Evolutionary conservation across 441 rosid genomes (phyloP), one percentile per base, ranked within the genome.

Genomic region (Macaranga tanarius): DNA sequence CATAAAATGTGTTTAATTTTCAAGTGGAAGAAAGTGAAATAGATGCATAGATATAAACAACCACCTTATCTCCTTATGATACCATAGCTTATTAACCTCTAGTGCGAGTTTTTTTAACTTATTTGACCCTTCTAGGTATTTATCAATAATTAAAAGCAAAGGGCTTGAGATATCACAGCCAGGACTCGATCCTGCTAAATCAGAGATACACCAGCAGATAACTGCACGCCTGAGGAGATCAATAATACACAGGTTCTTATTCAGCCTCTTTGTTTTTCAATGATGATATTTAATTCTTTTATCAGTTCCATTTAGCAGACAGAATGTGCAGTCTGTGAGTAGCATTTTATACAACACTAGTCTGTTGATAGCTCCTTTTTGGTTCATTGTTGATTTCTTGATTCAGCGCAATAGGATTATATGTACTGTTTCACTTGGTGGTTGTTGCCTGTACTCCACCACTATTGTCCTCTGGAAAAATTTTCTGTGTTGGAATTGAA

Each of bases 151-250:
- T 52, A 65, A 80, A 75, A 78, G 52, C 16, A 85, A 88, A 76
- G 85, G 87, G 47, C 90, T 89, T 45, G 88, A 89, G 79, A 86
- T 89, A 85, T 89, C 93, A 38, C 93, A 87, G 74, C 94, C 92
- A 58, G 92, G 87, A 38, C 88, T 89, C 60, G 95, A 88, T 79
- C 62, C 66, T 34, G 56, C 25, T 23, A 81, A 82, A 76, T 90
- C 92, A 28, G 89, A 84, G 79, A 80, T 90, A 77, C 95, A 90
- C 77, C 95, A 90, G 79, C 95, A 80, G 80, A 81, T 90, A 75
- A 90, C 92, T 62, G 91, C 85, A 63, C 88, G 90, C 13, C 76
- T 70, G 65, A 84, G 87, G 77, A 85, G 74, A 73, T 79, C 91
- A 38, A 28, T 50, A 22, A 85, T 90, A 17, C 95, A 90, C 87